These are phyloP conservation scores for Raddia distichophylla DNA, from an alignment of 176 grass and related monocot species.

Conservation along the genomic window DNA sequence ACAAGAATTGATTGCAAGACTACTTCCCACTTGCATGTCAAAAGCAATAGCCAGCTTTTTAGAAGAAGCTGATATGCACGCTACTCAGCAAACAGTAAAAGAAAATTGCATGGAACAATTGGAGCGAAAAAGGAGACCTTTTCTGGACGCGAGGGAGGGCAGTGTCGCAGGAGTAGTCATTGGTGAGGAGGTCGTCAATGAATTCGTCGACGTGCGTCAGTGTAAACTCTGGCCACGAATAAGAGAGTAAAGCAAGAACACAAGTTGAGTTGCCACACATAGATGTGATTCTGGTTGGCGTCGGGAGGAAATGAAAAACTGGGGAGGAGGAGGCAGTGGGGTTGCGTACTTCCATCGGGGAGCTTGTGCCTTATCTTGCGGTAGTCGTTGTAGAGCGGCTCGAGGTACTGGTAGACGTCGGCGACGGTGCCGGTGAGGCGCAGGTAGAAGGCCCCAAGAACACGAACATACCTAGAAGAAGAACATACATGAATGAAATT, in stretches of 20 bases:
- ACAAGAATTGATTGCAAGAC: too few species aligned
- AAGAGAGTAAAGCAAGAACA: slow-evolving; percentile 1
- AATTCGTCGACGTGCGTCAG: slow-evolving; percentile 84
- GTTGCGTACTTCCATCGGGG: slow-evolving; percentile 68
- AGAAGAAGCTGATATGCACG: too few species aligned
- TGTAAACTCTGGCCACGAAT: slow-evolving; percentile 51
- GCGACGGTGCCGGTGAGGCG: slow-evolving; percentile 75
- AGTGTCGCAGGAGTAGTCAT: slow-evolving; percentile 83
- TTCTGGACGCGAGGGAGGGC: slow-evolving; percentile 95
- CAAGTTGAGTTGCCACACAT: not conserved
- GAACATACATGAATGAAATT: not conserved
- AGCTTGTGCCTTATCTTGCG: slow-evolving; percentile 82
- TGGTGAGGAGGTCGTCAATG: slow-evolving; percentile 91
- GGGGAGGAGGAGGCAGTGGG: not conserved
- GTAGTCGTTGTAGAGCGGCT: slow-evolving; percentile 95
- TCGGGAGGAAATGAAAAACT: not conserved
- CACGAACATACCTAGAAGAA: slow-evolving; percentile 71
- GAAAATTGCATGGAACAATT: not conserved
- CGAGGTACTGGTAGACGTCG: slow-evolving; percentile 93
- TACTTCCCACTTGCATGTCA: too few species aligned
- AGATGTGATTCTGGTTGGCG: not conserved
- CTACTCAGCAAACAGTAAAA: too few species aligned
- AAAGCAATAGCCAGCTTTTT: too few species aligned
- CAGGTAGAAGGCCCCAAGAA: slow-evolving; percentile 84
- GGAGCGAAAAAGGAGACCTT: slow-evolving; percentile 51